Conservation (phyloP, 176 grass and related monocot species). For the Thinopyrum elongatum region DNA sequence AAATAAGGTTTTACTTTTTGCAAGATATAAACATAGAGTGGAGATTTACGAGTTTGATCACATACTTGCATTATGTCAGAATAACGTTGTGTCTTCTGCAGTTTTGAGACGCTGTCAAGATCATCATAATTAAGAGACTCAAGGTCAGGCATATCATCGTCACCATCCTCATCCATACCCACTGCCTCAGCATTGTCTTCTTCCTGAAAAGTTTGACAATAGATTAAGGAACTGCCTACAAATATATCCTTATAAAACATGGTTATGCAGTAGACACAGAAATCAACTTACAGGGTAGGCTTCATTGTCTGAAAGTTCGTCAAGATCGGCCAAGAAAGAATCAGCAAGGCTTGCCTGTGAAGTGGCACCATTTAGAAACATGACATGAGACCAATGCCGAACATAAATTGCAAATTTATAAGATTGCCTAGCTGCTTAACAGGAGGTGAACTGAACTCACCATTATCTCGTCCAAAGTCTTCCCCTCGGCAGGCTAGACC, state of each 20-base stretch:
- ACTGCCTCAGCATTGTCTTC: slow-evolving; percentile 41
- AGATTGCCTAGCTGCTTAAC: background rate
- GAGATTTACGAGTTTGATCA: background rate
- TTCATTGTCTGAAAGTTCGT: slow-evolving; percentile 91
- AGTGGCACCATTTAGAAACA: background rate
- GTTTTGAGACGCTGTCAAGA: slow-evolving; percentile 70
- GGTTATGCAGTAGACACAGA: background rate
- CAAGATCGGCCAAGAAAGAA: slow-evolving; percentile 95
- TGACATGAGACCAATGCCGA: background rate
- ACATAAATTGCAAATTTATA: background rate
- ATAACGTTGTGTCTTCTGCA: slow-evolving; percentile 63
- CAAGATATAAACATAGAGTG: background rate
- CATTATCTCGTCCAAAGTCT: slow-evolving; percentile 5
- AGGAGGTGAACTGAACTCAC: slow-evolving; percentile 10
- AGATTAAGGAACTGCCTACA: background rate
- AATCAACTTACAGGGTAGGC: slow-evolving; percentile 68
- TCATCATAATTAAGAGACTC: slow-evolving; percentile 66
- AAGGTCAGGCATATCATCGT: slow-evolving; percentile 48
- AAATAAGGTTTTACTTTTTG: background rate
- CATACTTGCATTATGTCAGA: slow-evolving; percentile 73
- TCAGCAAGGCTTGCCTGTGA: slow-evolving; percentile 85
- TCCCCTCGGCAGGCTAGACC: background rate
- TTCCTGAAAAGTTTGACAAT: slow-evolving; percentile 44
- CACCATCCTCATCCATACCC: slow-evolving; percentile 54
- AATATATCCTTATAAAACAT: background rate